These are phyloP conservation scores for Phytophthora palmivora DNA, from an alignment of 352 stramenopile genomes.

Conservation along the genomic window DNA sequence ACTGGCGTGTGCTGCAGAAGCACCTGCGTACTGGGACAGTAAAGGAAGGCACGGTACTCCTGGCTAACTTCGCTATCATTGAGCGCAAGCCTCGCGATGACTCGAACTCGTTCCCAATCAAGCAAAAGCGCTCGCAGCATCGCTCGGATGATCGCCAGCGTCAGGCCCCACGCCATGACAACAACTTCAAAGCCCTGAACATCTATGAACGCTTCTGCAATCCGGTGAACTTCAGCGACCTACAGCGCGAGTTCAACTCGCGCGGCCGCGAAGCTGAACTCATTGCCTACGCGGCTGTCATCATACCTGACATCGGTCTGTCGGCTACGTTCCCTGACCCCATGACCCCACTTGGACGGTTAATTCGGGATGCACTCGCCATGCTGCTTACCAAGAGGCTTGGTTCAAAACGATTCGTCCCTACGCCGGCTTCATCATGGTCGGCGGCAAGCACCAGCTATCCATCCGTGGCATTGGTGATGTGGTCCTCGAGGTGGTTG, in stretches of 20 bases:
- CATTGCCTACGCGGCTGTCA: too few relatives aligned
- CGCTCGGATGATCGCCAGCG: background rate
- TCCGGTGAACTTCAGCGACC: background rate
- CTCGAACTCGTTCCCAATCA: background rate
- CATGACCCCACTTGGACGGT: conserved; percentile 13
- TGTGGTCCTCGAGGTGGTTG: background rate
- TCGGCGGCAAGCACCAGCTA: conserved; percentile 15
- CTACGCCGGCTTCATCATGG: conserved; percentile 12
- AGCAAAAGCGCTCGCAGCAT: background rate
- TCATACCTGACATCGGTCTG: conserved; percentile 4
- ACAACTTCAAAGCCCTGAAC: background rate
- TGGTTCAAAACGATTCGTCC: conserved; percentile 20
- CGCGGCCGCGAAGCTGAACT: background rate
- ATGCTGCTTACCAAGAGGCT: too few relatives aligned
- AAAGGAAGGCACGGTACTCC: too few relatives aligned
- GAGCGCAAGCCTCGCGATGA: background rate
- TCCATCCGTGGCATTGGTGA: conserved; percentile 17
- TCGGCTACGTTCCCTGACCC: background rate
- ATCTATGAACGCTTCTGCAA: conserved; percentile 17
- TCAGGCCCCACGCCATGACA: background rate
- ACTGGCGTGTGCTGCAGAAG: conserved; percentile 23
- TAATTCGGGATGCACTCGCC: conserved; percentile 18
- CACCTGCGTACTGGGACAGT: conserved; percentile 10
- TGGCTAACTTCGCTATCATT: too few relatives aligned
- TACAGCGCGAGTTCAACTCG: conserved; percentile 2